Conservation (phyloP, 2,329 filamentous ascomycete genomes). For the Didymella arachidicola region DNA sequence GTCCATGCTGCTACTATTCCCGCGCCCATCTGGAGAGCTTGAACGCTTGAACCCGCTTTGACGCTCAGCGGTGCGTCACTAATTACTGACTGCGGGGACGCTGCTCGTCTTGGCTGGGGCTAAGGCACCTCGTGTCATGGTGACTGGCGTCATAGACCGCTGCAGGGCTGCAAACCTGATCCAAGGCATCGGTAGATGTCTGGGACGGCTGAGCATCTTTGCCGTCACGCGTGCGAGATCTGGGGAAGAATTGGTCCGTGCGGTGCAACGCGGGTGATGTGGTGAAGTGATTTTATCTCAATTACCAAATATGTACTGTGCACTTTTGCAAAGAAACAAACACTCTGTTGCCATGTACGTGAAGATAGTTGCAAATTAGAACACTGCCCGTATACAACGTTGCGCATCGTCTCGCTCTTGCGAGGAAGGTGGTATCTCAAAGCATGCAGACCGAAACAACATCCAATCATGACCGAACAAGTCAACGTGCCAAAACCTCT, state of each 20-base stretch:
- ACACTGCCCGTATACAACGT: not conserved
- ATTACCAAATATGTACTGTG: not conserved
- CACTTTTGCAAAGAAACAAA: slow-evolving; percentile 1
- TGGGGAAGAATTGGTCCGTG: not conserved
- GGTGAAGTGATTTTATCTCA: not conserved
- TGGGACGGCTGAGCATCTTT: not conserved
- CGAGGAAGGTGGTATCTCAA: slow-evolving; percentile 38
- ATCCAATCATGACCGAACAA: not conserved
- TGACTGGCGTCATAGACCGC: slow-evolving; percentile 13
- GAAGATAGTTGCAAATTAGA: not conserved
- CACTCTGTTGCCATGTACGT: not conserved
- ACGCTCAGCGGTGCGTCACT: not conserved
- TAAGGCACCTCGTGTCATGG: not conserved
- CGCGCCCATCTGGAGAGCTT: not conserved
- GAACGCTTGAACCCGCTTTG: not conserved
- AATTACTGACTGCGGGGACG: not conserved
- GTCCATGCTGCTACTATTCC: slow-evolving; percentile 6
- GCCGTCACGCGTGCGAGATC: not conserved
- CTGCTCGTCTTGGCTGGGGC: not conserved
- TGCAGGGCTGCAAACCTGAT: not conserved
- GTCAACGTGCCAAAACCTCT: not conserved
- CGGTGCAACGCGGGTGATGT: not conserved
- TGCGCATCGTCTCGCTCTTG: slow-evolving; percentile 25
- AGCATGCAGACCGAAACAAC: slow-evolving; percentile 6
- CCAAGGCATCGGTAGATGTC: not conserved